Evolutionary conservation across 2,329 filamentous ascomycete species (phyloP).

Genomic region (Aspergillus chevalieri): DNA sequence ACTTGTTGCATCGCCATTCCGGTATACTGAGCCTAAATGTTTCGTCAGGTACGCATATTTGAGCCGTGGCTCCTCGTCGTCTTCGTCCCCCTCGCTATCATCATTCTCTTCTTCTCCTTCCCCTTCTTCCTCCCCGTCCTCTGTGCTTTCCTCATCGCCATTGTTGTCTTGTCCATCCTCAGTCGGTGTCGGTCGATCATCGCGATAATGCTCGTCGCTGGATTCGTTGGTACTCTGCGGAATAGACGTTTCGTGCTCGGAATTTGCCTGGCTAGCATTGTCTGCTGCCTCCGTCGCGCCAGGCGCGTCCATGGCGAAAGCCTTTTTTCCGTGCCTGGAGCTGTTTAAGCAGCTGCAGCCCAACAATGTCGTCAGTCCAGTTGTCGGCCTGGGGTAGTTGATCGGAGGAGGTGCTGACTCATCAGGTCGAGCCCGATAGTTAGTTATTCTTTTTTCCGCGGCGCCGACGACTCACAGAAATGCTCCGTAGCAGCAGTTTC

Average conservation of each 20-base stretch:
- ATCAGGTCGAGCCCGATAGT: not conserved
- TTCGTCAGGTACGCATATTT: conserved; percentile 88
- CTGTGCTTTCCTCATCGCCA: conserved; percentile 11
- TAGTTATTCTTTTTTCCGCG: not conserved
- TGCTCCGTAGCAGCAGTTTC: not conserved
- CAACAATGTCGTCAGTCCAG: not conserved
- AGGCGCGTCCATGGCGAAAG: conserved; percentile 35
- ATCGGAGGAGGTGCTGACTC: not conserved
- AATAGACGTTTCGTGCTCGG: conserved; percentile 12
- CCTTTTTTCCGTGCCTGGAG: conserved; percentile 21
- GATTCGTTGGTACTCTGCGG: conserved; percentile 10
- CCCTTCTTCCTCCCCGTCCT: conserved; percentile 23
- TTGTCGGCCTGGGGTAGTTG: conserved; percentile 10
- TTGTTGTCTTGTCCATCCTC: conserved; percentile 3
- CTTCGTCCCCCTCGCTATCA: conserved; percentile 70
- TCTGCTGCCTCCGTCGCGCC: conserved; percentile 25
- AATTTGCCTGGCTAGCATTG: conserved; percentile 14
- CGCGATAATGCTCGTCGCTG: conserved; percentile 7
- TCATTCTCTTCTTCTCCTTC: conserved; percentile 51
- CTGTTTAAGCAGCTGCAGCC: conserved; percentile 9
- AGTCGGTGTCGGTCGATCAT: conserved; percentile 3
- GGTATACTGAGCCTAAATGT: conserved; percentile 72
- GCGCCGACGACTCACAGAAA: not conserved
- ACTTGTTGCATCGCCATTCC: conserved; percentile 92
- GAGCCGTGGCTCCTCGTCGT: conserved; percentile 87